Evolutionary conservation across 768 basidiomycete species (phyloP), one percentile per base, ranked within the genome.

Genomic region (Trametes cubensis): DNA sequence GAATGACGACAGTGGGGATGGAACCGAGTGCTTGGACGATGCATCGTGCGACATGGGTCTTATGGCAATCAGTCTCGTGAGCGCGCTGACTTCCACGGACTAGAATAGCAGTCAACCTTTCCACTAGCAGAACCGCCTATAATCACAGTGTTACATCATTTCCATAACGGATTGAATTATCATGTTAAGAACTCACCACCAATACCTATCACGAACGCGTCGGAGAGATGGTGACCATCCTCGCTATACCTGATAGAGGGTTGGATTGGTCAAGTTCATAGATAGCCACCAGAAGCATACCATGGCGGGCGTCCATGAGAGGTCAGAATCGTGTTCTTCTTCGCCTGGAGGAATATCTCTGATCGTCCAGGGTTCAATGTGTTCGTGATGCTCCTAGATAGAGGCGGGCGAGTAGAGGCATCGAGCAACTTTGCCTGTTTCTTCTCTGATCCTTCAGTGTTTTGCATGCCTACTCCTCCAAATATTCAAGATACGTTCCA

Each of bases 261-360:
- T 42, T 20, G 30, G 55, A 21, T 58, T 65, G 18, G 40, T 26
- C 44, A 55, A 44, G 40, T 6, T n/a, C 17, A 49, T 65, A 15
- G 4, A 2, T 28, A 18, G n/a, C 14, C 28, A 30, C 42, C 2
- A 3, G 11, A 46, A 58, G 69, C 65, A 4, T 73, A 92, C 92
- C 92, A 94, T 68, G 92, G 91, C 50, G 90, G 90, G 49, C 92
- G 82, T 51, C 92, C 92, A 75, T 94, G 92, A 38, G 90, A 91
- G 50, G 87, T 89, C 39, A 94, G 76, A 25, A 94, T 78, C 2
- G 85, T 90, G 69, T 94, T 94, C 77, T 92, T 84, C 68, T 77
- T 87, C 5, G 73, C 65, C 59, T 75, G 72, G 2, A 73, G 62
- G 14, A 63, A 62, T 11, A 67, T 20, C 20, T 64, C 58, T 20